These are phyloP conservation scores for Mesembryanthemum crystallinum DNA, from an alignment of 148 eudicot species.

Conservation along the genomic window DNA sequence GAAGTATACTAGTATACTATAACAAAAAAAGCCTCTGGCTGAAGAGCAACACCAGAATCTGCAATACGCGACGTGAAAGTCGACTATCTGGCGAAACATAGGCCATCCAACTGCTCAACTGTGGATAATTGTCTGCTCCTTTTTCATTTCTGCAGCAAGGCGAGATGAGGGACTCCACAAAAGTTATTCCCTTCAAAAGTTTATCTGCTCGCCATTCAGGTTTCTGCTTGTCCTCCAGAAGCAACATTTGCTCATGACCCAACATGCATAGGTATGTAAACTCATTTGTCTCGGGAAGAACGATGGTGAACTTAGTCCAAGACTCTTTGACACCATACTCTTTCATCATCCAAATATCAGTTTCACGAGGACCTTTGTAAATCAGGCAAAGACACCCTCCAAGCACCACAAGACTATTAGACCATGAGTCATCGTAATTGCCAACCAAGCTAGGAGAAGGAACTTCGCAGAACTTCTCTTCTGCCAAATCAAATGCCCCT, in stretches of 20 bases:
- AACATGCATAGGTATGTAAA: conserved; percentile 1
- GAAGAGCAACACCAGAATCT: too few species aligned
- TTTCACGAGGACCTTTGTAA: neutral
- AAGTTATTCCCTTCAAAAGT: neutral
- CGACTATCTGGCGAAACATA: too few species aligned
- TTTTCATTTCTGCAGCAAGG: too few species aligned
- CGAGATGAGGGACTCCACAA: neutral
- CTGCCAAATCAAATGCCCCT: conserved; percentile 15
- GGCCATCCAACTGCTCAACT: too few species aligned
- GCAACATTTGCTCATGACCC: neutral
- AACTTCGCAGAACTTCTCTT: conserved; percentile 19
- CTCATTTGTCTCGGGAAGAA: neutral
- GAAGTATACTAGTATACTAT: too few species aligned
- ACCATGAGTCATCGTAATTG: neutral
- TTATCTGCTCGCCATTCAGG: too few species aligned
- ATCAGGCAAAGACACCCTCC: conserved; percentile 22
- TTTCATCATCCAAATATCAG: conserved; percentile 14
- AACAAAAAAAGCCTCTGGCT: too few species aligned
- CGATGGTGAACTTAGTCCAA: neutral
- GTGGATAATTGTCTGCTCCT: too few species aligned
- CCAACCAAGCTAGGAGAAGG: conserved; percentile 18
- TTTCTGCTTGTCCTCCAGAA: neutral
- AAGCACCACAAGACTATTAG: conserved; percentile 3
- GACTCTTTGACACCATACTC: conserved; percentile 13
- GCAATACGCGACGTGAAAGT: too few species aligned